phyloP scores from a whole-genome alignment of 768 basidiomycete species.

The Pulveroboletus sp. region DNA sequence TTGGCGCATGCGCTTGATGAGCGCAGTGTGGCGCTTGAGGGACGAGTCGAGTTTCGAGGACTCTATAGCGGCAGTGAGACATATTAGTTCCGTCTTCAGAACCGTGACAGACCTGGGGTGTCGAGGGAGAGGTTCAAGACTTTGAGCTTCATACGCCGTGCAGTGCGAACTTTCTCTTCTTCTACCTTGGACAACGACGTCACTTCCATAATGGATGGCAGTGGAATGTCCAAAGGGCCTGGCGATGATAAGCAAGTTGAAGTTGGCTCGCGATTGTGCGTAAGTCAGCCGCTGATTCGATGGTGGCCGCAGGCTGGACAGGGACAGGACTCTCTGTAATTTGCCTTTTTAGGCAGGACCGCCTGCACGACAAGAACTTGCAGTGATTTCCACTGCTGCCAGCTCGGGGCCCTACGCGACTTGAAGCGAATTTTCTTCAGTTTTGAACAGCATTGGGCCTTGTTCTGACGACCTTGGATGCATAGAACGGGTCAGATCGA shows the following conservation, averaged over 20 bases:
- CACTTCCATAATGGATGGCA: conserved; percentile 19
- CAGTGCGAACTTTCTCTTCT: conserved; percentile 49
- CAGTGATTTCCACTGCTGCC: too few species aligned
- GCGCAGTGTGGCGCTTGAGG: conserved; percentile 89
- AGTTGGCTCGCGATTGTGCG: not conserved
- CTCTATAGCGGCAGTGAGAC: conserved; percentile 39
- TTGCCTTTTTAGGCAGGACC: conserved; percentile 15
- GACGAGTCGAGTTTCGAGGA: conserved; percentile 85
- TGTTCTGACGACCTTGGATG: too few species aligned
- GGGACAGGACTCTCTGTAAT: not conserved
- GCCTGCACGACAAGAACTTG: not conserved
- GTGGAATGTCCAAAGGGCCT: not conserved
- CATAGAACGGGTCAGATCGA: too few species aligned
- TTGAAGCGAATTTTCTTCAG: too few species aligned
- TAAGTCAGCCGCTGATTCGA: conserved; percentile 9
- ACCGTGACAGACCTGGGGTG: conserved; percentile 40
- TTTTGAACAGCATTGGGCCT: too few species aligned
- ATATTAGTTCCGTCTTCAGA: not conserved
- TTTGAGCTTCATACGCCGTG: conserved; percentile 56
- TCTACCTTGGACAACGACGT: conserved; percentile 35
- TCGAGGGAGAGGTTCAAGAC: conserved; percentile 47
- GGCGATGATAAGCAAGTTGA: not conserved
- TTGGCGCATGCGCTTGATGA: conserved; percentile 89
- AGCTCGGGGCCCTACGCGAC: too few species aligned
- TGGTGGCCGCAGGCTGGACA: conserved; percentile 7